Base-by-base conservation (phyloP, 345 rosid species). In the Lumnitzera littorea region DNA sequence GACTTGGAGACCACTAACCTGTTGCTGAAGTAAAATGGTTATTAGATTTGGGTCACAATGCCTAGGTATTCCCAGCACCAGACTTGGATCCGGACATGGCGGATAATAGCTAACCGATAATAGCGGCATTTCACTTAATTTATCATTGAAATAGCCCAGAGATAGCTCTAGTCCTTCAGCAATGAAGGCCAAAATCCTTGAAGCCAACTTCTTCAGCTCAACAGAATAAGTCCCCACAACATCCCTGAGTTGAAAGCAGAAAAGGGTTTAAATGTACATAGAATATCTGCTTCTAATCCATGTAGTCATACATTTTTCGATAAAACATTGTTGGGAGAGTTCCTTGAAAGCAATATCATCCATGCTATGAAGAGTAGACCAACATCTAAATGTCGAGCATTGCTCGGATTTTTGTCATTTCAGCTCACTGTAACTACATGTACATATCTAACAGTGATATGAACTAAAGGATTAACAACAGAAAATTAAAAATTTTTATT, bases 31-130 rank as follows among this genome's bases (percentile, higher is more conserved):
- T 24, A 74, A 54, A 46, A 80, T 17, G 51, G 69, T 72, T 14
- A 68, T 56, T 41, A 77, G 65, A 24, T 46, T 48, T 15, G 65
- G 63, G 58, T 81, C 75, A 12, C 67, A 14, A 11, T 75, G 80
- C 47, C 57, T 68, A 7, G 70, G 59, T 24, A 68, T 29, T 62
- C 80, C 82, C n/a, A 78, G 47, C 27, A 74, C 66, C 57, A 76
- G 62, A 36, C 70, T 72, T 15, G 81, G 82, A 13, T 76, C 65
- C 14, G 77, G 79, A 60, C 79, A 78, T 2, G 81, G 68, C 0
- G 76, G 79, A 48, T 71, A 68, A 63, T 64, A 47, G 50, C 75
- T 72, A 2, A 72, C 29, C 13, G 60, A 20, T 56, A 74, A 29
- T 46, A 74, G 24, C 13, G 50, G 61, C 4, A 11, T 56, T 66